These are phyloP conservation scores for Sclerotinia minor DNA, from an alignment of 2,329 filamentous ascomycete genomes.

Conservation along the genomic window DNA sequence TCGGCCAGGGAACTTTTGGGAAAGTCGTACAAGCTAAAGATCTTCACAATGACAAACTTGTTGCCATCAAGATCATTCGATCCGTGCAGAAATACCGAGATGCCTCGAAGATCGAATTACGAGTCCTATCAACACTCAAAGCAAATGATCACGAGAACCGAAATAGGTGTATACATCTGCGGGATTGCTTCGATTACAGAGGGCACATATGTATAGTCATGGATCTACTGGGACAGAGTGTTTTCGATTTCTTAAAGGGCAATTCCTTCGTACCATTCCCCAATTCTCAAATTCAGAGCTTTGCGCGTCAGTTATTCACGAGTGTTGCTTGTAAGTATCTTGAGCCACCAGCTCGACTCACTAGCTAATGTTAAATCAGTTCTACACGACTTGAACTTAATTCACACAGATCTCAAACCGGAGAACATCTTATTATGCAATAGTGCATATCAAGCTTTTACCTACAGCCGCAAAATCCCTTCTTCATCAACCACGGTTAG, in stretches of 20 bases:
- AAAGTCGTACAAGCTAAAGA: slow-evolving; percentile 96
- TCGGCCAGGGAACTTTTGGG: slow-evolving; percentile 96
- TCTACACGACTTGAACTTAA: slow-evolving; percentile 93
- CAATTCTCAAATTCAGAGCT: slow-evolving; percentile 96
- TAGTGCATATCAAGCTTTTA: slow-evolving; percentile 67
- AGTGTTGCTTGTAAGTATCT: slow-evolving; percentile 88
- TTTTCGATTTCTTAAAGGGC: slow-evolving; percentile 96
- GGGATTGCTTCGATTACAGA: slow-evolving; percentile 95
- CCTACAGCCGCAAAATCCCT: slow-evolving; percentile 68
- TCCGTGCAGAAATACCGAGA: slow-evolving; percentile 98
- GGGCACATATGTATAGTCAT: slow-evolving; percentile 91
- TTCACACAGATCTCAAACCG: slow-evolving; percentile 80
- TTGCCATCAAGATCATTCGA: slow-evolving; percentile 96
- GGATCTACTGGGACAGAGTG: slow-evolving; percentile 83
- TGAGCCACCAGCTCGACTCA: slow-evolving; percentile 3
- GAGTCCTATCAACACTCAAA: slow-evolving; percentile 87
- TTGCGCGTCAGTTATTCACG: slow-evolving; percentile 94
- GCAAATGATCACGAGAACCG: slow-evolving; percentile 89
- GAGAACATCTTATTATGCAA: slow-evolving; percentile 70
- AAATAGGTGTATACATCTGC: slow-evolving; percentile 94
- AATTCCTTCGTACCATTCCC: slow-evolving; percentile 96
- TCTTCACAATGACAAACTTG: slow-evolving; percentile 66
- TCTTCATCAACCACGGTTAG: slow-evolving; percentile 62
- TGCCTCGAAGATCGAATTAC: slow-evolving; percentile 89
- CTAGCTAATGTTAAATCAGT: slow-evolving; percentile 54